Evolutionary conservation across 805 yeast genomes (phyloP).

Genomic region (Saturnispora besseyi): DNA sequence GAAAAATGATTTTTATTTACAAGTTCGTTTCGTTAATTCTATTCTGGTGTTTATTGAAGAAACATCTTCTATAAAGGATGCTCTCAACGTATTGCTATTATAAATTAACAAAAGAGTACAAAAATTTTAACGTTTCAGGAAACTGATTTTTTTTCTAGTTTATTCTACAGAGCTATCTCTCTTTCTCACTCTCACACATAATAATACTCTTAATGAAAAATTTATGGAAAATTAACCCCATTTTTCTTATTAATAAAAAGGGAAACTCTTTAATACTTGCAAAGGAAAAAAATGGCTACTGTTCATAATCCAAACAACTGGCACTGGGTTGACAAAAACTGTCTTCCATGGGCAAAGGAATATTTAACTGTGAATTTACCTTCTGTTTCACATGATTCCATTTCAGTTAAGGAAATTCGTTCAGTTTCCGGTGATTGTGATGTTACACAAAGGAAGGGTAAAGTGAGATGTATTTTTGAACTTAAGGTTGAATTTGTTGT

Average conservation of each 20-base stretch:
- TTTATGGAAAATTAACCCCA: background rate
- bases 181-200: no score
- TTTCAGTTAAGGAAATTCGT: conserved; percentile 31
- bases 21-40: conserved; percentile 10
- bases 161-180: background rate
- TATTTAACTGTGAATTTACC: conserved; percentile 58
- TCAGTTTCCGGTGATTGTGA: conserved; percentile 66
- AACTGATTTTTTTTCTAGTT: background rate
- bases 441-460: conserved; percentile 77
- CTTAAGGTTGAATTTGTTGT: conserved; percentile 44
- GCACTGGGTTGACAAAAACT: conserved; percentile 99
- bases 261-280: background rate
- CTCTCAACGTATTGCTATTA: background rate
- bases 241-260: background rate
- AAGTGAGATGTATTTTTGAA: conserved; percentile 68
- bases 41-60: conserved; percentile 10
- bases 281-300: conserved; percentile 47
- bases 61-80: background rate
- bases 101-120: background rate
- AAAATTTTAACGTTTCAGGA: background rate
- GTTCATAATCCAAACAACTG: conserved; percentile 96
- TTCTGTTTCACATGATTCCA: conserved; percentile 34
- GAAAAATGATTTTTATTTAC: background rate
- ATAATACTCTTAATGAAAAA: background rate
- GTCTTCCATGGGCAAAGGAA: conserved; percentile 79